Evolutionary conservation across 2,329 filamentous ascomycete genomes (phyloP).

Genomic region (Beauveria pseudobassiana): DNA sequence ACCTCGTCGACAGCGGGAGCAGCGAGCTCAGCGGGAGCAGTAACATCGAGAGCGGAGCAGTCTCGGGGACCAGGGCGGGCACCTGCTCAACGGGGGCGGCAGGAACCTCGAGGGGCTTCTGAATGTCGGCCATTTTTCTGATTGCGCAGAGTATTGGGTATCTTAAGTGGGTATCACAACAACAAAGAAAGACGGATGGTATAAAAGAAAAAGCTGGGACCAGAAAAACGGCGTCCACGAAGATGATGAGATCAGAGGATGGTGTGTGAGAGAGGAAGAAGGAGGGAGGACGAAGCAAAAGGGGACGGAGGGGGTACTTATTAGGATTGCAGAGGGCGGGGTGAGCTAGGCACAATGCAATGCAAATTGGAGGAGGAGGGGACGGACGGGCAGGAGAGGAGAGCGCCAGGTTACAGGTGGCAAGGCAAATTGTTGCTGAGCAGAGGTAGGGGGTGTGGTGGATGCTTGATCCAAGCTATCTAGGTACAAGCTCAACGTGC

Average conservation of each 20-base stretch:
- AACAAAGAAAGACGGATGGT: conserved; percentile 35
- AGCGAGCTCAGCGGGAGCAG: conserved; percentile 32
- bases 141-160: conserved; percentile 31
- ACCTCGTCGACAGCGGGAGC: conserved; percentile 32
- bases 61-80: conserved; percentile 23
- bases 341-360: conserved; percentile 9
- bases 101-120: conserved; percentile 59
- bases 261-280: conserved; percentile 12
- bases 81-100: conserved; percentile 38
- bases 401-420: not conserved
- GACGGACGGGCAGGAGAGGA: not conserved
- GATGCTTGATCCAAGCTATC: too few relatives aligned
- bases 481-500: too few relatives aligned
- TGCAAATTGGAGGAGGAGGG: conserved; percentile 8
- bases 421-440: not conserved
- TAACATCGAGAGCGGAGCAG: conserved; percentile 19
- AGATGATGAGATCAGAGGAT: conserved; percentile 26
- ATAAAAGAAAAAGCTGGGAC: conserved; percentile 30
- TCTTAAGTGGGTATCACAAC: conserved; percentile 43
- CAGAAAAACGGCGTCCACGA: conserved; percentile 29
- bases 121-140: conserved; percentile 61
- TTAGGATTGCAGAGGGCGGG: conserved; percentile 23
- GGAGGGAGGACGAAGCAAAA: conserved; percentile 13
- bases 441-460: not conserved
- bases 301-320: conserved; percentile 36